Conservation (phyloP, 306 rosid species). For the Luffa aegyptiaca region DNA sequence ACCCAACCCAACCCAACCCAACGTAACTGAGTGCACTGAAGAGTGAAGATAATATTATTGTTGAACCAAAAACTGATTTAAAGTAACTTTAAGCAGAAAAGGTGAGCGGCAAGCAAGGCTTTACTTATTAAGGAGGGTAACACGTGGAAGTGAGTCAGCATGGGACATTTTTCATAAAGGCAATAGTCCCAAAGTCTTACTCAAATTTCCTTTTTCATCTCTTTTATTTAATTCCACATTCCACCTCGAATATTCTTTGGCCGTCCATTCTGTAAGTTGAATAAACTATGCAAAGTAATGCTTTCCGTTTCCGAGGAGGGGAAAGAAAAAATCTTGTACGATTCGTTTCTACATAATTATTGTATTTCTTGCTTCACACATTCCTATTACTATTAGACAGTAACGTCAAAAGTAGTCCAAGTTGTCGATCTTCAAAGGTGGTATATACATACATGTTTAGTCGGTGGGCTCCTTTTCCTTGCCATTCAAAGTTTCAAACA, state of each 20-base stretch:
- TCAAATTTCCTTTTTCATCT: too few species aligned
- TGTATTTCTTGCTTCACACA: neutral
- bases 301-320: neutral
- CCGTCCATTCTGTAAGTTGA: neutral
- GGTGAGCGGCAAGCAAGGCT: neutral
- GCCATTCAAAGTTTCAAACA: neutral
- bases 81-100: too few species aligned
- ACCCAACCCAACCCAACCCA: too few species aligned
- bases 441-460: neutral
- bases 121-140: constrained; percentile 22
- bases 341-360: neutral
- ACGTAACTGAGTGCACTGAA: too few species aligned
- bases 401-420: neutral
- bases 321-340: neutral
- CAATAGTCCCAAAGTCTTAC: too few species aligned
- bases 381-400: neutral
- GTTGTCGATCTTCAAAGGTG: neutral
- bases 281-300: neutral
- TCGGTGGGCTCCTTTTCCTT: neutral
- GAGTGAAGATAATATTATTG: too few species aligned
- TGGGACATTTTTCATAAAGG: constrained; percentile 15
- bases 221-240: too few species aligned
- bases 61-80: too few species aligned
- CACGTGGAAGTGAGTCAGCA: constrained; percentile 67
- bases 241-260: neutral